Base-by-base conservation (phyloP, 768 basidiomycete genomes). In the Tylopilus cervinicoccineus region DNA sequence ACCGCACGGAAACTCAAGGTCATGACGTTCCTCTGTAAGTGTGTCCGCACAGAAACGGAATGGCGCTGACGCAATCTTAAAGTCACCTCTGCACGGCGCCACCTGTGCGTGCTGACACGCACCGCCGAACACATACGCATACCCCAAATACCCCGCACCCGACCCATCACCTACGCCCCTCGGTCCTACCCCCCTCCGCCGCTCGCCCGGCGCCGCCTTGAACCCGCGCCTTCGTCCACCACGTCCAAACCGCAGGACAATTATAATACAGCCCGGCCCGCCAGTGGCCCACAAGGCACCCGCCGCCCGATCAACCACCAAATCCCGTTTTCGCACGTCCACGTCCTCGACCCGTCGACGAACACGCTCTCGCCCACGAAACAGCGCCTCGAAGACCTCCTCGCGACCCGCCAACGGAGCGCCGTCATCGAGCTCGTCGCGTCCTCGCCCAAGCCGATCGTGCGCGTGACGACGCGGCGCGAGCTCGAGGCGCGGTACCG, bases 351-450 rank as follows among this genome's bases (percentile, higher is more conserved):
- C 54, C 68, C 76, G 1, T 64, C 70, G 19, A 76, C 76, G 5
- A 63, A 65, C 22, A 63, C 63, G 9, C 74, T 77, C 20, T 65
- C 68, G 0, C 63, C 55, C 1, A 67, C 68, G 2, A 61, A 56
- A 9, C 59, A 59, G 7, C 20, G 38, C 5, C 72, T 86, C 28
- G 17, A 41, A 0, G 55, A 63, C 4, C 63, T 89, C 44, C 73
- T 89, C 55, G 62, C 63, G 17, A 58, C 80, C 41, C 27, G 13
- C 41, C 63, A 71, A 6, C 39, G 9, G 26, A 27, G 47, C 4
- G 28, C 71, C 47, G 71, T 74, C 54, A 63, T 87, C 48, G 79
- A 84, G 61, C 79, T 89, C 38, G 75, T 86, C 32, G 58, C 69
- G 4, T 55, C 67, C 0, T 48, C 67, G 0, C 82, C 82, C 0